phyloP scores from a whole-genome alignment of 2,329 filamentous ascomycete species.

The Calonectria henricotiae region DNA sequence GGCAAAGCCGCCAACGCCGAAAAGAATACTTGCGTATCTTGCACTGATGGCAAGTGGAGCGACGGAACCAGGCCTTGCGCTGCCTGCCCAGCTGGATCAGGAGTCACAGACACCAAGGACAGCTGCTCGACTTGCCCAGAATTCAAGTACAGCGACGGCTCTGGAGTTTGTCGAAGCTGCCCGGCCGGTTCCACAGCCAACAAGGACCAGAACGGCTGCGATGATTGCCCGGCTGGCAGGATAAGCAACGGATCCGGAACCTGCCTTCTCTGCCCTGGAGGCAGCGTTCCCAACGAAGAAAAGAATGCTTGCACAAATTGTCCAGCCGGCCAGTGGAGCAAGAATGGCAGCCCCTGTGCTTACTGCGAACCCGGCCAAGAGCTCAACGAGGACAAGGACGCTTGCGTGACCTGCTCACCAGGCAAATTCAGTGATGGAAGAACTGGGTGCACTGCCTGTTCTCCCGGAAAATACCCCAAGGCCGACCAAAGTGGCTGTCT shows the following conservation, averaged over 20 bases:
- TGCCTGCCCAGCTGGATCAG: not conserved
- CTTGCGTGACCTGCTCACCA: not conserved
- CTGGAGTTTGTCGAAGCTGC: not conserved
- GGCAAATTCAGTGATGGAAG: not conserved
- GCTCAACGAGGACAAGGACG: not conserved
- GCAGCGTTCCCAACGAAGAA: not conserved
- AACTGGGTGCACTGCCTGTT: not conserved
- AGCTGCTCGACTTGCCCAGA: not conserved
- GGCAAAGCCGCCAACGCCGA: not conserved
- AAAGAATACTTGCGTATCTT: not conserved
- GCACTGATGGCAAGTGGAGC: not conserved
- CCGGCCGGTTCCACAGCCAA: not conserved
- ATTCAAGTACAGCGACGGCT: not conserved
- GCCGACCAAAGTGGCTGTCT: not conserved
- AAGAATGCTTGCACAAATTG: not conserved
- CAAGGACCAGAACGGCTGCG: not conserved
- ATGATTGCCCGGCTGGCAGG: not conserved
- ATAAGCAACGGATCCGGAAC: not conserved
- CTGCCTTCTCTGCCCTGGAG: not conserved
- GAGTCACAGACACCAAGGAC: not conserved
- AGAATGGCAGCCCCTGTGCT: not conserved
- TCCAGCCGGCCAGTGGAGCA: not conserved
- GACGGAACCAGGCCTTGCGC: not conserved
- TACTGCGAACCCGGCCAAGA: not conserved
- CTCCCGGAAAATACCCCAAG: not conserved